Evolutionary conservation across 2,329 filamentous ascomycete genomes (phyloP).

Genomic region (Aphanocladium album): DNA sequence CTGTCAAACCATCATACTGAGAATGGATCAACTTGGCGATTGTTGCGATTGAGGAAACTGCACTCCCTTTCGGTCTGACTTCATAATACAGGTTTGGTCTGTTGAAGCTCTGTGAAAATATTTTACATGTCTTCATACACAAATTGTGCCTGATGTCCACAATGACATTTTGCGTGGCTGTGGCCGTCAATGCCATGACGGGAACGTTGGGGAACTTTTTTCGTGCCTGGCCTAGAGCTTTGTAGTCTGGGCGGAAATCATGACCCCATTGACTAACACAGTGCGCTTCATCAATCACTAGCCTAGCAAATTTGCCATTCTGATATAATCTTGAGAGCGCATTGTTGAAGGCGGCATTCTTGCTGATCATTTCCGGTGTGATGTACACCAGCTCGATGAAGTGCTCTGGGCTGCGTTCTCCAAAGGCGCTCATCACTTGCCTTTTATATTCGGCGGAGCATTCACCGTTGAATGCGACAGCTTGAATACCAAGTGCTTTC

Average conservation of each 20-base stretch:
- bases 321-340: conserved; percentile 64
- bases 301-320: conserved; percentile 70
- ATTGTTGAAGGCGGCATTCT: conserved; percentile 64
- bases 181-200: conserved; percentile 91
- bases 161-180: conserved; percentile 89
- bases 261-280: conserved; percentile 99
- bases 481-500: conserved; percentile 67
- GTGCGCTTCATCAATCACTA: conserved; percentile 98
- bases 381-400: conserved; percentile 86
- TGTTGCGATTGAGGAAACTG: conserved; percentile 35
- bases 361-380: conserved; percentile 93
- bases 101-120: conserved; percentile 93
- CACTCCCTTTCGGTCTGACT: conserved; percentile 66
- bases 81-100: conserved; percentile 92
- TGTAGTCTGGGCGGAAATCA: conserved; percentile 96
- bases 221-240: conserved; percentile 71
- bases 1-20: conserved; percentile 67
- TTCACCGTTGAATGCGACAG: conserved; percentile 77
- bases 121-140: conserved; percentile 70
- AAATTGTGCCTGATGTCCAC: conserved; percentile 88
- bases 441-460: conserved; percentile 57
- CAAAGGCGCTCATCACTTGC: conserved; percentile 61
- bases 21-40: conserved; percentile 64
- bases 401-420: conserved; percentile 61
- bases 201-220: conserved; percentile 71